Base-by-base conservation (phyloP, 2,329 filamentous ascomycete species). In the Esteya vermicola region DNA sequence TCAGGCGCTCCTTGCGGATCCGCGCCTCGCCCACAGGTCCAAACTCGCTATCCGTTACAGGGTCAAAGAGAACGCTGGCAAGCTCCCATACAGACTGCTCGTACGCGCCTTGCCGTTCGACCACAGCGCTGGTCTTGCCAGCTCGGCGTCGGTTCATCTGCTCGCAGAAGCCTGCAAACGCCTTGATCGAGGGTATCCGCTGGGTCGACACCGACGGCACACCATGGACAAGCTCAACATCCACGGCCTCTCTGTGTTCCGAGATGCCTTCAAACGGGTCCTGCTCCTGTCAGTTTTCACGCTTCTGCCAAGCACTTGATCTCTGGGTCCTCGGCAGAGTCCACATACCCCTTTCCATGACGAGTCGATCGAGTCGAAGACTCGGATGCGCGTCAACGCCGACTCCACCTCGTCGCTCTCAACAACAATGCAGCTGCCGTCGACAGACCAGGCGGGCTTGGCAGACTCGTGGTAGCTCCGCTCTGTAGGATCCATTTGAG, bases 71-170 rank as follows among this genome's bases (percentile, higher is more conserved):
- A 28, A 95, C 78, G 42, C 83, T 82, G 1, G 85, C 80, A 27
- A 98, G 67, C 45, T 85, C 73, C 91, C 93, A 98, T 1, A 91
- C 76, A 13, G 76, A 67, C 51, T 77, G 75, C 58, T 93, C 85
- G 42, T 85, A 74, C 18, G 63, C 57, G 40, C 48, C 46, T 3
- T 45, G 40, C 21, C 40, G 39, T 28, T 43, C 40, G 4, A 45
- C 67, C 16, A 63, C 45, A 30, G 58, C 52, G 48, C 54, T 57
- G 10, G 65, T 51, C 9, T 50, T 58, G 1, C 48, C 43, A 3
- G 53, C 47, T 44, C 58, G 39, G 9, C 45, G 44, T 12, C 45
- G 44, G 31, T 58, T 51, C 12, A 60, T 57, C 16, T 56, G 52
- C 38, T 63, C 57, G 21, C 64, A 64, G 41, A 77, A 62, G 9